Base-by-base conservation (phyloP, 345 rosid species). In the Kandelia obovata region DNA sequence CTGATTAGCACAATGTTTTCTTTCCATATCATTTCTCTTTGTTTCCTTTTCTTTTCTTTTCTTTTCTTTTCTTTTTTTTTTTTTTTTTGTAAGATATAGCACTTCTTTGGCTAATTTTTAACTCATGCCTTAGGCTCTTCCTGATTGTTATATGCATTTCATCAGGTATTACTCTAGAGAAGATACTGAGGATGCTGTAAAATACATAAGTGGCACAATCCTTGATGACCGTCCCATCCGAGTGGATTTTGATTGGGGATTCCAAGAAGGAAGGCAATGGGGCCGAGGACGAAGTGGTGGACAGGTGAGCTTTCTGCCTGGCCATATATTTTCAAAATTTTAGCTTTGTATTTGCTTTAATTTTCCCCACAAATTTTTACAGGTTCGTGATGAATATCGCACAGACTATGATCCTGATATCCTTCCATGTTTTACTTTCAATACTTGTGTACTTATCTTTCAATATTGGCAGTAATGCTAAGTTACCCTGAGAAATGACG, bases 391-490 rank as follows among this genome's bases (percentile, higher is more conserved):
- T 86, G 99, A 95, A 69, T 95, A 89, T 75, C 96, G 99, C 66
- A 95, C 99, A 34, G 97, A 95, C 79, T 95, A 91, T 64, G 99
- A 95, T 89, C 99, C 99, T 84, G 97, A 95, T 95, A 95, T 95
- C 99, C 99, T 88, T 89, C 85, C 39, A 4, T 23, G 3, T 66
- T 43, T 43, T 43, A 25, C n/a, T 47, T 13, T 28, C 17, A 58
- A 32, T 55, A 2, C 20, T 34, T 32, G 5, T 23, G 21, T 21
- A 9, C 4, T 15, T 51, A 20, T 49, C 58, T 67, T 39, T 26
- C 31, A n/a, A 25, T 39, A 17, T 53, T 65, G 49, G 5, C 23
- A 55, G 6, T 31, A 53, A 13, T 31, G 7, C 5, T 35, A 34
- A 56, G 26, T 65, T 62, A 3, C n/a, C 13, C 4, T 9, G 58